Evolutionary conservation across 768 basidiomycete species (phyloP), one percentile per base, ranked within the genome.

Genomic region (Leccinum incarnatum): DNA sequence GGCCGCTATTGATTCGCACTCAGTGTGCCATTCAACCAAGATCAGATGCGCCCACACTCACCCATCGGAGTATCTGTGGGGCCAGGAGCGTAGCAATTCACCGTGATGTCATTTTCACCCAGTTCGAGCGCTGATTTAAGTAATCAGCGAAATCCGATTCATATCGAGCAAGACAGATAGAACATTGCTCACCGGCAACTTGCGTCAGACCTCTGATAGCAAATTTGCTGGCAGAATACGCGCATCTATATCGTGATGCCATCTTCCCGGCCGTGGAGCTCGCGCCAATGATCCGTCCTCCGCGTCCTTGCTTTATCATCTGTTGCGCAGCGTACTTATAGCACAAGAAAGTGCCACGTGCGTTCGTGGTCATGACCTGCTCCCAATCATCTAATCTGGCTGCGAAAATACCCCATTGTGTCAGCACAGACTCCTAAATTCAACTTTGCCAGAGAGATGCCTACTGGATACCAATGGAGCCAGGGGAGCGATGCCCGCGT

Each of bases 401-500:
- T 51, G 50, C 12, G 19, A 17, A 30, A 14, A 25, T 48, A 48
- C 11, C 19, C 19, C 3, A n/a, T 15, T 7, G 49, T 9, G 27
- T 50, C 17, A n/a, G 27, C 29, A 4, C 5, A 32, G 3, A n/a
- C 30, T 8, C 32, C 12, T 19, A 6, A 12, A 51, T 7, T 19
- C 10, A 19, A 48, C 1, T 14, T 23, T 19, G 0, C 30, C 4
- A 21, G 30, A 51, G 15, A 2, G 8, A 0, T 14, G 12, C 50
- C 6, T n/a, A 50, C 49, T 50, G 25, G 50, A 51, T n/a, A 32
- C 23, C 14, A 48, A 48, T 14, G 47, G 19, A 23, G 47, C 47
- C 19, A 48, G 12, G 14, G 19, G 52, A 4, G 23, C 36, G 8
- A 58, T 12, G 1, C 61, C 61, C 7, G 62, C 62, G 14, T 63